A percentile compares a stretch with the other conserved stretches of the same genome.
These are phyloP conservation scores for Mycena indigotica DNA, from an alignment of 768 basidiomycete species.

Conservation along the genomic window DNA sequence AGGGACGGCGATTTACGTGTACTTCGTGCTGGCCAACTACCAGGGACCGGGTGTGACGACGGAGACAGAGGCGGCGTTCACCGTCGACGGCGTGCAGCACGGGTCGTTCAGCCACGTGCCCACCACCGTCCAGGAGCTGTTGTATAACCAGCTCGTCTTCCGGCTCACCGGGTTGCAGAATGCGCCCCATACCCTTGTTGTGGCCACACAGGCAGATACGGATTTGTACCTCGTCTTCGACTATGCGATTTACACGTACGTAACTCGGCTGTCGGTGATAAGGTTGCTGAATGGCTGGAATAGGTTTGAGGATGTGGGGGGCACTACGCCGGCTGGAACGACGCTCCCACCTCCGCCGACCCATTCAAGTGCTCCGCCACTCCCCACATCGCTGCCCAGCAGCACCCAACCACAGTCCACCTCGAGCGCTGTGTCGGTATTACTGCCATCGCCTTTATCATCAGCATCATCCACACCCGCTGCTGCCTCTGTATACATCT, in stretches of 20 bases:
- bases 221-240: slow-evolving; percentile 7
- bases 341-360: no score
- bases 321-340: no score
- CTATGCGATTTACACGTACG: slow-evolving; percentile 12
- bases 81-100: slow-evolving; percentile 3
- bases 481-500: no score
- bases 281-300: no score
- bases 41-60: not conserved
- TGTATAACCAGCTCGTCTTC: slow-evolving; percentile 1
- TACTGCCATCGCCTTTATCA: not conserved
- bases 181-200: not conserved
- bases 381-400: no score
- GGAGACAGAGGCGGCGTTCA: not conserved
- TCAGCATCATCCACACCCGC: not conserved
- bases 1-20: slow-evolving; percentile 7
- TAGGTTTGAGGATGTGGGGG: no score
- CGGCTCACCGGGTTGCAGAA: not conserved
- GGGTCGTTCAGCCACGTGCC: not conserved
- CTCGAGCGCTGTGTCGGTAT: no score
- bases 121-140: not conserved
- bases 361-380: no score
- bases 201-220: slow-evolving; percentile 2
- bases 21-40: slow-evolving; percentile 4
- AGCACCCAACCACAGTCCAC: no score
- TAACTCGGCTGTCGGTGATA: no score